Conservation (phyloP, 306 rosid genomes). For the Quercus wislizeni region DNA sequence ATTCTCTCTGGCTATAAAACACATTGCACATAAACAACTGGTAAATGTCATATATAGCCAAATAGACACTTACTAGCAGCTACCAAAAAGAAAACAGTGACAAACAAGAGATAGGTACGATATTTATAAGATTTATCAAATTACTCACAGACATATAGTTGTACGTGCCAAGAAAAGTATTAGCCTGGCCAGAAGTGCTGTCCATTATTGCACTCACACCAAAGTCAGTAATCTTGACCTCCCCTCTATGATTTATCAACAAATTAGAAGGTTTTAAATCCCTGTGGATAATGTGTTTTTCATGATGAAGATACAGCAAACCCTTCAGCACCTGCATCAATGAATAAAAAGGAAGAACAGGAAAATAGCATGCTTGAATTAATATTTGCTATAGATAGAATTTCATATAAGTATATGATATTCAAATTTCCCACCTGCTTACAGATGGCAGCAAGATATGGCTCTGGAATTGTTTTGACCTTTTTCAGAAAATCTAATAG, state of each 20-base stretch:
- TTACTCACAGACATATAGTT: slow-evolving; percentile 98
- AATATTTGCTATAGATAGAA: slow-evolving; percentile 8
- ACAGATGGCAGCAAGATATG: slow-evolving; percentile 76
- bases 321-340: slow-evolving; percentile 83
- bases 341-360: slow-evolving; percentile 8
- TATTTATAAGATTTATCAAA: background rate
- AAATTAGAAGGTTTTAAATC: slow-evolving; percentile 93
- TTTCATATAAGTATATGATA: slow-evolving; percentile 2
- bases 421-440: slow-evolving; percentile 64
- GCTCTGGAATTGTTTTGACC: slow-evolving; percentile 80
- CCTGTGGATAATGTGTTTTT: slow-evolving; percentile 87
- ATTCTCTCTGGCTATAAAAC: slow-evolving; percentile 94
- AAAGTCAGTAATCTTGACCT: slow-evolving; percentile 96
- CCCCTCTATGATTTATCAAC: slow-evolving; percentile 87
- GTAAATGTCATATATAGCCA: background rate
- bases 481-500: slow-evolving; percentile 80
- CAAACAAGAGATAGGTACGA: background rate
- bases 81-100: background rate
- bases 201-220: slow-evolving; percentile 97
- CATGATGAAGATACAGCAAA: slow-evolving; percentile 88
- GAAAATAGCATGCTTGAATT: slow-evolving; percentile 12
- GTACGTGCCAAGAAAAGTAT: slow-evolving; percentile 88
- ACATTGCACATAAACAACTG: slow-evolving; percentile 19
- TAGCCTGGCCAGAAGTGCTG: slow-evolving; percentile 90
- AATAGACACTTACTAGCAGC: background rate